These are phyloP conservation scores for Scytalidium sp. DNA, from an alignment of 2,329 filamentous ascomycete genomes.

Conservation along the genomic window DNA sequence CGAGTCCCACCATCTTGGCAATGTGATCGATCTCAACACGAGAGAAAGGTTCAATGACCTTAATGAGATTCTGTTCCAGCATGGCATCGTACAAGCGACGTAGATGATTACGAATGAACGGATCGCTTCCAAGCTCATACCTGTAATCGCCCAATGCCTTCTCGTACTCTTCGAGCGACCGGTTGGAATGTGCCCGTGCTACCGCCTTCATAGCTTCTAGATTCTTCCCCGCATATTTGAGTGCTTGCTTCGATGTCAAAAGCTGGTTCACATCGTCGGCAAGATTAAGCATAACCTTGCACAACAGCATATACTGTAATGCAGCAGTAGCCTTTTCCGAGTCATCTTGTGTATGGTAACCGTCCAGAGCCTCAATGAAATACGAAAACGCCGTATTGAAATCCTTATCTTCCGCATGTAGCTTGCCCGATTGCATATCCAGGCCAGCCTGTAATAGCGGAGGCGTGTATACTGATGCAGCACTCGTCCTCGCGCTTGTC, in stretches of 20 bases:
- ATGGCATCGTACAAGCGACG: constrained; percentile 96
- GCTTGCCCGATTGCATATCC: constrained; percentile 99
- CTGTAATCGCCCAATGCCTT: constrained; percentile 85
- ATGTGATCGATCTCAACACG: constrained; percentile 96
- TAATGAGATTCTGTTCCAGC: constrained; percentile 99
- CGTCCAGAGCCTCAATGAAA: constrained; percentile 98
- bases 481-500: constrained; percentile 90
- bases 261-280: constrained; percentile 94
- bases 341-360: constrained; percentile 92
- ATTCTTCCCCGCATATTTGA: constrained; percentile 93
- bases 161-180: constrained; percentile 96
- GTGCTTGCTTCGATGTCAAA: constrained; percentile 92
- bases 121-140: constrained; percentile 89
- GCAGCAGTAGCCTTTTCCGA: constrained; percentile 88
- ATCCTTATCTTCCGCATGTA: constrained; percentile 97
- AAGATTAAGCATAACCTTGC: constrained; percentile 99
- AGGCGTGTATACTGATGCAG: constrained; percentile 95
- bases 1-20: constrained; percentile 94
- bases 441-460: constrained; percentile 92
- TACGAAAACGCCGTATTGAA: constrained; percentile 99
- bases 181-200: constrained; percentile 90
- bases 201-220: constrained; percentile 99
- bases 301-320: constrained; percentile 98
- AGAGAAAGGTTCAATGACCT: constrained; percentile 98
- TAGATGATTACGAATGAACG: constrained; percentile 96